These are phyloP conservation scores for Phytophthora meadii DNA, from an alignment of 352 stramenopile species.

Conservation along the genomic window DNA sequence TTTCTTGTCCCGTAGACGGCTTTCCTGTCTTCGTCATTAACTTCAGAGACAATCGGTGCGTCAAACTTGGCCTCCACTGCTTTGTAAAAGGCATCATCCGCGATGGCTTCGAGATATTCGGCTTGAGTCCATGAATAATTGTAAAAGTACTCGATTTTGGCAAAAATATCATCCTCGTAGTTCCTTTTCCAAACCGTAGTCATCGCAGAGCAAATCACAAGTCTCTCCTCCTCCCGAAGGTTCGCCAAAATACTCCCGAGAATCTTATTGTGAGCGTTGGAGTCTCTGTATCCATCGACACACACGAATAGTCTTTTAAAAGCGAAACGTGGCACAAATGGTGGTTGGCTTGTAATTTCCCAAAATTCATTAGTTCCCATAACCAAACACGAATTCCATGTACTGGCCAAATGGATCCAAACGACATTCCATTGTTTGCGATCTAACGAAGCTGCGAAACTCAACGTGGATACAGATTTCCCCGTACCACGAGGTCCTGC, in stretches of 20 bases:
- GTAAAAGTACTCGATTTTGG: constrained; percentile 9
- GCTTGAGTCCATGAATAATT: constrained; percentile 21
- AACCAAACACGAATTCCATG: too few relatives aligned
- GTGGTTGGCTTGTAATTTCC: neutral
- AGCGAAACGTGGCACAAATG: neutral
- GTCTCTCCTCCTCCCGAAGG: constrained; percentile 3
- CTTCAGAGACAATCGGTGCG: constrained; percentile 6
- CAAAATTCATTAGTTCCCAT: too few relatives aligned
- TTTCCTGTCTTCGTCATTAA: constrained; percentile 11
- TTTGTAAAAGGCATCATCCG: constrained; percentile 7
- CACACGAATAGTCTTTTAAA: neutral
- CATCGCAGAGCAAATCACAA: too few relatives aligned
- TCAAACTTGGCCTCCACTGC: constrained; percentile 10
- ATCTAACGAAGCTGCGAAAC: too few relatives aligned
- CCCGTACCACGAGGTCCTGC: too few relatives aligned
- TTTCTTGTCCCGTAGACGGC: constrained; percentile 16
- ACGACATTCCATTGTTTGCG: too few relatives aligned
- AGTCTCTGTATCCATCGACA: neutral
- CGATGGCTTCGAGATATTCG: constrained; percentile 16
- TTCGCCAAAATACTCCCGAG: neutral
- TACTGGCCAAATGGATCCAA: too few relatives aligned
- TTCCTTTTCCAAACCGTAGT: constrained; percentile 1
- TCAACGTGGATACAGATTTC: too few relatives aligned
- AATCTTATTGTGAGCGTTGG: neutral
- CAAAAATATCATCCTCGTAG: neutral